Evolutionary conservation across 495 filamentous ascomycete species (phyloP), one percentile per base, ranked within the genome.

Genomic region (Pyronema omphalodes): DNA sequence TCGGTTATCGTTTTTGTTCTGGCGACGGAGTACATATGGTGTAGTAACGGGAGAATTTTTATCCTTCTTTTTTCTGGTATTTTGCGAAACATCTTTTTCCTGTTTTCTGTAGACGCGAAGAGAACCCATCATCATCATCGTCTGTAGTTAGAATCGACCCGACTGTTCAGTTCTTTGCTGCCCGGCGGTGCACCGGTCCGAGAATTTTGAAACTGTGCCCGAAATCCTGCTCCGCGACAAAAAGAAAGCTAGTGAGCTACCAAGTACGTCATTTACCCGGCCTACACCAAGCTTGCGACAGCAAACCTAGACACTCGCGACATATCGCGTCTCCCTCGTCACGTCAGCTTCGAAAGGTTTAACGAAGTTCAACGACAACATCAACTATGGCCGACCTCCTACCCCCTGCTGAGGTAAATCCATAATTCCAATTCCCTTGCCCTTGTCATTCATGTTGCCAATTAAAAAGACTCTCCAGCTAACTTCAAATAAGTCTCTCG

Each of bases 401-500:
- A 9, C 18, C 18, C 23, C 29, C 59, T 51, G 53, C 51, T 37
- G 49, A 37, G 55, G 54, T 63, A 50, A 52, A 40, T 50, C 37
- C 41, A 39, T 14, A 11, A 29, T 51, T 18, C 44, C 23, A 33
- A 35, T 50, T 34, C 35, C 49, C 23, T 11, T 47, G 12, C 23
- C 19, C 44, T 47, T 19, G 6, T 5, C 23, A 29, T 9, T 5
- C 23, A 29, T 29, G 8, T 2, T 11, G n/a, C 36, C n/a, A 9
- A 50, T 44, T 44, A 63, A 12, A 65, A 74, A 19, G 54, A 36
- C 44, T 34, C 29, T 52, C 36, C 55, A 36, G 55, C 56, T 45
- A 46, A 59, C 50, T 52, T 37, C 29, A 49, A 43, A 18, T 35
- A 18, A 67, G 57, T 34, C 7, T 19, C 67, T 73, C 50, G 73